Base-by-base conservation (phyloP, 2,329 filamentous ascomycete species). In the Trichoderma sp. region DNA sequence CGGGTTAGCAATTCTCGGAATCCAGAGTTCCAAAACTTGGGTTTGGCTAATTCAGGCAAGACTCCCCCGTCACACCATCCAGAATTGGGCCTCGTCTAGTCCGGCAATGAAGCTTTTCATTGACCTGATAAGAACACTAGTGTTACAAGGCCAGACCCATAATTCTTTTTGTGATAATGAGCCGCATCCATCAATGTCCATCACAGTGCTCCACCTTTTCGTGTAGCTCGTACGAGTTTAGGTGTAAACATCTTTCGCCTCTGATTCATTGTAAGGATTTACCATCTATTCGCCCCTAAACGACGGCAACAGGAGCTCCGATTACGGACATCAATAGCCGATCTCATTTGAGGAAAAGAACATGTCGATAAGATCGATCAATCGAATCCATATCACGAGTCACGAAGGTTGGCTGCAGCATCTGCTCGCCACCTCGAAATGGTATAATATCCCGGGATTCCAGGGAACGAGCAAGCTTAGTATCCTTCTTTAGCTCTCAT, bases 241-340 rank as follows among this genome's bases (percentile, higher is more conserved):
- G 34, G n/a, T 9, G n/a, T 9, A n/a, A 34, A 32, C 9, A 45
- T 56, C 35, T 56, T 19, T 5, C 35, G 45, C 61, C 35, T 64
- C 50, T 13, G 35, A 64, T 54, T 5, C 4, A 34, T 22, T 22
- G 29, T 22, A 37, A 37, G 32, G 17, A 29, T 13, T 15, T 19
- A 39, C 35, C 12, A 25, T 22, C n/a, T 22, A 22, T 10, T 1
- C 35, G 35, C 63, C 52, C 63, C 29, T 53, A 13, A 57, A 27
- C 52, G 12, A 45, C 25, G 27, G 37, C n/a, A 65, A 25, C 4
- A 2, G 35, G 37, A n/a, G 37, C 63, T 65, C 63, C 63, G 63
- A 65, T 65, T n/a, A 13, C 63, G 63, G 63, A 45, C 63, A 65
- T 3, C 9, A 57, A 48, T 35, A 48, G 9, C 63, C 52, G 63